These are phyloP conservation scores for Lentinus tigrinus DNA, from an alignment of 768 basidiomycete species.

Conservation along the genomic window DNA sequence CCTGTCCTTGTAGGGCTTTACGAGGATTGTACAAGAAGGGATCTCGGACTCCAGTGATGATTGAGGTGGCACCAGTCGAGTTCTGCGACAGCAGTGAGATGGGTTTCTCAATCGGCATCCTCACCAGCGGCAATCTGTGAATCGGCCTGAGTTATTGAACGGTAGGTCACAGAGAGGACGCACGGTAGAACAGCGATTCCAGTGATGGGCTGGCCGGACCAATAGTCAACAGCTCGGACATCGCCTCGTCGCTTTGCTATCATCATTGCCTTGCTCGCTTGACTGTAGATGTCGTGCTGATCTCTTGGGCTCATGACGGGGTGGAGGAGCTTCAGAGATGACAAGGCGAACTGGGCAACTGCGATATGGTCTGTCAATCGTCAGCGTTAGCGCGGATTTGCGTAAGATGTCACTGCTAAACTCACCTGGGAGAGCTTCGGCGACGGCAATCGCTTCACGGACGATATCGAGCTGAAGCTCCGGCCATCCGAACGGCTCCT, in stretches of 20 bases:
- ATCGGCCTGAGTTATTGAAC: constrained; percentile 1
- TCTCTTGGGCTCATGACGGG: constrained; percentile 68
- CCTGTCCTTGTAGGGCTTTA: constrained; percentile 56
- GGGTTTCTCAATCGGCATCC: constrained; percentile 73
- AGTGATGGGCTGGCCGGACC: constrained; percentile 79
- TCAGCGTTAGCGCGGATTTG: background rate
- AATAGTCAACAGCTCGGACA: constrained; percentile 71
- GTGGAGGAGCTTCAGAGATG: constrained; percentile 75
- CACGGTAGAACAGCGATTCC: constrained; percentile 80
- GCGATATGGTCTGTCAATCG: constrained; percentile 66
- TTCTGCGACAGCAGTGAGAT: constrained; percentile 49
- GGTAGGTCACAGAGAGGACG: constrained; percentile 23
- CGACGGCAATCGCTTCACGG: constrained; percentile 87
- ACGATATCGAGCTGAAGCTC: constrained; percentile 93
- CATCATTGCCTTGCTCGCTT: constrained; percentile 68
- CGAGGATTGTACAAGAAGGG: constrained; percentile 94
- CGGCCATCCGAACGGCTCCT: constrained; percentile 84
- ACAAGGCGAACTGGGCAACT: constrained; percentile 88
- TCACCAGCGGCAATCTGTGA: constrained; percentile 64
- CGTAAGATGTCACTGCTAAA: background rate
- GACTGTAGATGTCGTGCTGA: constrained; percentile 76
- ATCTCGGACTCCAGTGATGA: constrained; percentile 61
- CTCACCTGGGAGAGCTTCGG: constrained; percentile 87
- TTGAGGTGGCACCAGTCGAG: constrained; percentile 36
- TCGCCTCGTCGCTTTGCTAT: constrained; percentile 81